A percentile compares a stretch with the other conserved stretches of the same genome.
Conservation (phyloP, 139 green algal genomes). For the Coccomyxa sp. region DNA sequence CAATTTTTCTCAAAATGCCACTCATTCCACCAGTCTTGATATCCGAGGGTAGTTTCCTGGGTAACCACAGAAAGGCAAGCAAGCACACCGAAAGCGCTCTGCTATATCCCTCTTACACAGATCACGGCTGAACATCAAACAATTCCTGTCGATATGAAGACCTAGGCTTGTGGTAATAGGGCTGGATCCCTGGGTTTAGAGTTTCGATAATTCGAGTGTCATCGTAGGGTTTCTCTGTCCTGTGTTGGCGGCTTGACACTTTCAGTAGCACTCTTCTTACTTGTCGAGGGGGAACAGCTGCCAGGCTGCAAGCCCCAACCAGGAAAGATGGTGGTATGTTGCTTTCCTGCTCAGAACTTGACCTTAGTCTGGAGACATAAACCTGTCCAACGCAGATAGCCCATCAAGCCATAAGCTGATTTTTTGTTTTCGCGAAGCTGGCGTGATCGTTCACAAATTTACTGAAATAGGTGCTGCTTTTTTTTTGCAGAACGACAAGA, state of each 20-base stretch:
- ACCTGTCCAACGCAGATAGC: neutral
- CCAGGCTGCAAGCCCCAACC: neutral
- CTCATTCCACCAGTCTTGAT: neutral
- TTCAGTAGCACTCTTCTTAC: constrained; percentile 6
- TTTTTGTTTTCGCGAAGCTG: too few relatives aligned
- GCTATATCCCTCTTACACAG: neutral
- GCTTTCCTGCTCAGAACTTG: neutral
- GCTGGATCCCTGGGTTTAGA: too few relatives aligned
- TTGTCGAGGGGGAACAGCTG: neutral
- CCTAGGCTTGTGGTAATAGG: neutral
- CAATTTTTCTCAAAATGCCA: neutral
- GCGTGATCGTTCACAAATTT: neutral
- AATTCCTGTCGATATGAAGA: neutral
- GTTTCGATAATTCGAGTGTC: too few relatives aligned
- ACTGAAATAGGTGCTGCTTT: neutral
- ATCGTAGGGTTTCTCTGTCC: too few relatives aligned
- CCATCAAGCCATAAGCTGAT: neutral
- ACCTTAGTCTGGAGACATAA: neutral
- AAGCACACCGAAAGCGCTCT: neutral
- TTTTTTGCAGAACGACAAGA: constrained; percentile 57
- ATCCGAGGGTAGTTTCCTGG: neutral
- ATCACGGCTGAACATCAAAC: neutral
- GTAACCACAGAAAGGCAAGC: neutral
- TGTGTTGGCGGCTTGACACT: too few relatives aligned
- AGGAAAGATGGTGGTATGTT: constrained; percentile 13